A percentile compares a stretch with the other conserved stretches of the same genome.
phyloP scores from a whole-genome alignment of 2,329 filamentous ascomycete genomes.

The Aspergillus awamori region DNA sequence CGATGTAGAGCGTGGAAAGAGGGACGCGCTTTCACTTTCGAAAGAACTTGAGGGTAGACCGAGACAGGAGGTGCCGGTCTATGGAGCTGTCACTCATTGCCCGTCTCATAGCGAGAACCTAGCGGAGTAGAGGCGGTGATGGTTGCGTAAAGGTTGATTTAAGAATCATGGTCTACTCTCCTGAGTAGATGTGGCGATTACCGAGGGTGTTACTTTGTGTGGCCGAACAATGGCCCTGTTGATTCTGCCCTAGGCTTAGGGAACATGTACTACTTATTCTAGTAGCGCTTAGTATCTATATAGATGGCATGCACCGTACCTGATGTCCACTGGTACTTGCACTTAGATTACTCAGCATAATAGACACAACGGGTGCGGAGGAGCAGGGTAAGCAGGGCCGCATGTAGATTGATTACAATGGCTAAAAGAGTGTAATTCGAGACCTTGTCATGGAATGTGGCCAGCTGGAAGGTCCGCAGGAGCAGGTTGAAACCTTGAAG shows the following conservation, averaged over 20 bases:
- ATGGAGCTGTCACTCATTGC: constrained; percentile 24
- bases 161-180: background rate
- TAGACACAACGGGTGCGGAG: background rate
- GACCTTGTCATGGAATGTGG: background rate
- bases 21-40: constrained; percentile 67
- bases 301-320: no score
- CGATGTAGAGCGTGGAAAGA: constrained; percentile 76
- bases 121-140: background rate
- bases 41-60: constrained; percentile 48
- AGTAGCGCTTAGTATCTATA: no score
- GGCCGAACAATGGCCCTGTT: background rate
- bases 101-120: background rate
- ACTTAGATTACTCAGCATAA: no score
- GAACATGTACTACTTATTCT: no score
- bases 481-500: background rate
- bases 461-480: background rate
- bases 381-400: background rate
- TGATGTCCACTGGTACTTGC: no score
- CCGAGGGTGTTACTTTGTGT: background rate
- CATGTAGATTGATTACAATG: background rate
- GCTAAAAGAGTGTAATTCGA: background rate
- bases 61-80: constrained; percentile 25
- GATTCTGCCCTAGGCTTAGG: background rate
- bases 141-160: background rate
- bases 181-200: background rate